Conservation (phyloP, 371 early-diverging fungal genomes). For the Apophysomyces sp. region DNA sequence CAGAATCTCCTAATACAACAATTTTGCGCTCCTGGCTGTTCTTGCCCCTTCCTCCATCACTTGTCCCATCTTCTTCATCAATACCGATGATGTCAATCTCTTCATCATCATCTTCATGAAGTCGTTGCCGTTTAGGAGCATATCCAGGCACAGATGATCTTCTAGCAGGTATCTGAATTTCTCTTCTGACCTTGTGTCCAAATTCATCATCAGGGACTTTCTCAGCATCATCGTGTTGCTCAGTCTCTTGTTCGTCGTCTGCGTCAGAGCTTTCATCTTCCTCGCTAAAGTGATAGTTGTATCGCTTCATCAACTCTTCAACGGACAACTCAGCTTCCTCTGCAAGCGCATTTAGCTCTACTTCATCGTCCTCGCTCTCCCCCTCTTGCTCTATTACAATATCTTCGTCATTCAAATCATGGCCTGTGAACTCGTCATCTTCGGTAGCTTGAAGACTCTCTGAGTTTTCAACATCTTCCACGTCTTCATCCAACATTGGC, state of each 20-base stretch:
- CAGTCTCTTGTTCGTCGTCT: slow-evolving; percentile 11
- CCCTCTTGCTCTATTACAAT: slow-evolving; percentile 33
- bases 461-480: neutral
- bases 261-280: slow-evolving; percentile 9
- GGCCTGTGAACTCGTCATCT: slow-evolving; percentile 15
- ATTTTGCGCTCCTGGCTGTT: no score
- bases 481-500: neutral
- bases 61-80: slow-evolving; percentile 16
- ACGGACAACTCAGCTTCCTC: slow-evolving; percentile 58
- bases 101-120: slow-evolving; percentile 10
- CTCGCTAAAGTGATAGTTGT: slow-evolving; percentile 25
- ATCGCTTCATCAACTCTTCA: slow-evolving; percentile 54
- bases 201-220: neutral
- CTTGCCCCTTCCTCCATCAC: no score
- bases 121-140: neutral
- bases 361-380: slow-evolving; percentile 51
- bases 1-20: slow-evolving; percentile 14
- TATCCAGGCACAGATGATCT: neutral
- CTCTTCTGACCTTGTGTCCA: slow-evolving; percentile 7
- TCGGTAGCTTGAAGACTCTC: neutral
- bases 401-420: slow-evolving; percentile 17
- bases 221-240: neutral
- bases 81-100: slow-evolving; percentile 9
- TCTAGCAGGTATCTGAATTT: neutral
- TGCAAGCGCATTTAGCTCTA: slow-evolving; percentile 48